phyloP scores from a whole-genome alignment of 2,329 filamentous ascomycete genomes.

The Arthrocladium fulminans region DNA sequence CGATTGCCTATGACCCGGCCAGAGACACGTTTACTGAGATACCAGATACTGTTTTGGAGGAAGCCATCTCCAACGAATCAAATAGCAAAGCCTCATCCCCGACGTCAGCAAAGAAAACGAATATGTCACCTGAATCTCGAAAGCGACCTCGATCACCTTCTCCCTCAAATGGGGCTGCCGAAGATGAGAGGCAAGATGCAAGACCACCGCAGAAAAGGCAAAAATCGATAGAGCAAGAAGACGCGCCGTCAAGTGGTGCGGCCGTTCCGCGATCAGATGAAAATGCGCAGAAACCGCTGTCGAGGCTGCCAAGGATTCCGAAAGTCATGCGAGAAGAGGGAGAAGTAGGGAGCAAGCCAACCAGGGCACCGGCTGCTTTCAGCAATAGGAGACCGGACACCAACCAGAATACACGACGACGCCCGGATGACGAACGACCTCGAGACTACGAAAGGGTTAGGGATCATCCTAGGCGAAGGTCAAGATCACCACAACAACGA shows the following conservation, averaged over 20 bases:
- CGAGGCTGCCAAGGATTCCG: conserved; percentile 12
- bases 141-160: conserved; percentile 16
- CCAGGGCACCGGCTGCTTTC: conserved; percentile 13
- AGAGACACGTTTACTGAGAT: conserved; percentile 27
- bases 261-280: conserved; percentile 8
- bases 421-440: conserved; percentile 15
- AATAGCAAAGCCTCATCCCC: conserved; percentile 11
- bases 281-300: conserved; percentile 4
- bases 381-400: conserved; percentile 18
- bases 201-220: conserved; percentile 12
- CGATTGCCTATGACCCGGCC: conserved; percentile 28
- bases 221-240: conserved; percentile 5
- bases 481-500: conserved; percentile 17
- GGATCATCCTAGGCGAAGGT: conserved; percentile 25
- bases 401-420: conserved; percentile 23
- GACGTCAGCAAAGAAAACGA: not conserved
- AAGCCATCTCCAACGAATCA: conserved; percentile 21
- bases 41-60: conserved; percentile 20
- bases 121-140: conserved; percentile 5
- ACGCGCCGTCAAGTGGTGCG: not conserved
- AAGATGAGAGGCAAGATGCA: conserved; percentile 6
- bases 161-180: conserved; percentile 3
- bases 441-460: conserved; percentile 13
- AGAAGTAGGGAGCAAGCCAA: conserved; percentile 13
- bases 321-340: conserved; percentile 20